A percentile compares a stretch with the other conserved stretches of the same genome.
These are phyloP conservation scores for Phytophthora rubi DNA, from an alignment of 352 stramenopile genomes.

Conservation along the genomic window DNA sequence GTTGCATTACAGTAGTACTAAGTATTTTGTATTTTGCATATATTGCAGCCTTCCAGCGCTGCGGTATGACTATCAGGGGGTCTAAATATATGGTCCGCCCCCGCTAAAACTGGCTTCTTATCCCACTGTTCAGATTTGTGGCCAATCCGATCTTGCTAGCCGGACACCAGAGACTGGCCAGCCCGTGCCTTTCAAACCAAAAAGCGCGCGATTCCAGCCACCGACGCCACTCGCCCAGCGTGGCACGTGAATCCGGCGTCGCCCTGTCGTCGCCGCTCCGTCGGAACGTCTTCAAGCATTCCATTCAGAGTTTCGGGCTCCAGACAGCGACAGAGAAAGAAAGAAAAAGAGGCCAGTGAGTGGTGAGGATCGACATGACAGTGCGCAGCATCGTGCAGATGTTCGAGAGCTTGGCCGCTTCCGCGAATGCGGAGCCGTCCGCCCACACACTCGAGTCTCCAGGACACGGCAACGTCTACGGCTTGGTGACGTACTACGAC, in stretches of 20 bases:
- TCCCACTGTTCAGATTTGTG: slow-evolving; percentile 30
- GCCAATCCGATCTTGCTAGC: slow-evolving; percentile 19
- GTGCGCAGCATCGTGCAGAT: slow-evolving; percentile 43
- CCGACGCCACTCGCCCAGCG: slow-evolving; percentile 14
- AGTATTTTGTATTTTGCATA: neutral
- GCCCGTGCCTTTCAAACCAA: slow-evolving; percentile 18
- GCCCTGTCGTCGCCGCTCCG: slow-evolving; percentile 17
- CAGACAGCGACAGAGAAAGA: neutral
- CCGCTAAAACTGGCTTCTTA: slow-evolving; percentile 21
- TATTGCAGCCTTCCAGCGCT: neutral
- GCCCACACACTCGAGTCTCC: slow-evolving; percentile 16
- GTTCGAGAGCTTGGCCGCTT: slow-evolving; percentile 40
- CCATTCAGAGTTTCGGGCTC: slow-evolving; percentile 28
- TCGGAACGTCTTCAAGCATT: slow-evolving; percentile 34
- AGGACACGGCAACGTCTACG: slow-evolving; percentile 29
- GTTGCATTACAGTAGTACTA: neutral
- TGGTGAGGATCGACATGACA: slow-evolving; percentile 33
- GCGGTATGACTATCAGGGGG: neutral
- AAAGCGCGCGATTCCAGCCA: slow-evolving; percentile 35
- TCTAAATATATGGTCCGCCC: slow-evolving; percentile 23
- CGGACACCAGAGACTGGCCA: neutral
- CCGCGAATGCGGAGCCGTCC: slow-evolving; percentile 3
- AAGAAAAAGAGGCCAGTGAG: slow-evolving; percentile 10
- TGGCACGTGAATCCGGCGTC: slow-evolving; percentile 20
- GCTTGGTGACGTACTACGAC: slow-evolving; percentile 43